phyloP scores from a whole-genome alignment of 805 yeast species.

The Ogataea pignaliae region DNA sequence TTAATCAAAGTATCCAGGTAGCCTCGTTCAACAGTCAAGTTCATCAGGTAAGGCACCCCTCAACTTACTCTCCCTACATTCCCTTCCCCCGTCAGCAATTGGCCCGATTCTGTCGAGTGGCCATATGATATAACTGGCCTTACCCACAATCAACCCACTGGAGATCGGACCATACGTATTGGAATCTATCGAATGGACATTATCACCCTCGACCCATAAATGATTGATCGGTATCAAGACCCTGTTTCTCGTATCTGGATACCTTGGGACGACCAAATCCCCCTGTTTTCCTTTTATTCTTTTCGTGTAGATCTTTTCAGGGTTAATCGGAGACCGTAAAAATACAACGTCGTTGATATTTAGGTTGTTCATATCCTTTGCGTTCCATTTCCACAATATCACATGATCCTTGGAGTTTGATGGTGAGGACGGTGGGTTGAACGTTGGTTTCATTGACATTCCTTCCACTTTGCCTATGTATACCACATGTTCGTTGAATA shows the following conservation, averaged over 20 bases:
- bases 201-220: conserved; percentile 95
- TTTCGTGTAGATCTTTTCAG: conserved; percentile 71
- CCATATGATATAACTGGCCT: conserved; percentile 64
- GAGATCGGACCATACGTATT: conserved; percentile 88
- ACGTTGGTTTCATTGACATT: conserved; percentile 81
- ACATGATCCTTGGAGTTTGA: conserved; percentile 52
- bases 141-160: conserved; percentile 74
- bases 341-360: conserved; percentile 68
- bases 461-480: conserved; percentile 77
- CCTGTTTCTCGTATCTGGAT: conserved; percentile 60
- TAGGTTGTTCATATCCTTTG: conserved; percentile 43
- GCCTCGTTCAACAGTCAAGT: too few species aligned
- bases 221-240: conserved; percentile 74
- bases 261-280: conserved; percentile 57
- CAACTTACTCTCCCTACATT: conserved; percentile 34
- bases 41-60: too few species aligned
- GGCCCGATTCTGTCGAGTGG: conserved; percentile 57
- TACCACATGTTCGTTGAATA: conserved; percentile 63
- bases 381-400: conserved; percentile 60
- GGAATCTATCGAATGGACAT: conserved; percentile 76
- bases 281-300: conserved; percentile 75
- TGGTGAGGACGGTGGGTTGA: conserved; percentile 58
- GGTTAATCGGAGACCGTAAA: conserved; percentile 76
- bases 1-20: too few species aligned
- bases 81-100: conserved; percentile 50